phyloP scores from a whole-genome alignment of 1,284 basidiomycete genomes.

The Rhodofomes roseus region DNA sequence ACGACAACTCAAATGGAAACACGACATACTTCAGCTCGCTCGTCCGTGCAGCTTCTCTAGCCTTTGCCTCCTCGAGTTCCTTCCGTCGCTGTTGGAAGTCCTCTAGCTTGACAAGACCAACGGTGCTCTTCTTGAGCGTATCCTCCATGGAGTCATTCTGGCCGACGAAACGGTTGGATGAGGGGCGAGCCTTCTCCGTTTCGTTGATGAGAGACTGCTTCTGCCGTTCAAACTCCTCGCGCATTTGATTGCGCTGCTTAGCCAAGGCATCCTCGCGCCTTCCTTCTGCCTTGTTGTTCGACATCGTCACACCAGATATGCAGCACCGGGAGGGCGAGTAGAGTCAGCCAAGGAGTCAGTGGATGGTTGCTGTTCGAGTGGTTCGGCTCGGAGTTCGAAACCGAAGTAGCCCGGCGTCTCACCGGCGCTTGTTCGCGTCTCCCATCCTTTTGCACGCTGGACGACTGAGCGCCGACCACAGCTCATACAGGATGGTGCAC shows the following conservation, averaged over 20 bases:
- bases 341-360: not conserved
- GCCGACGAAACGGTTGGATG: constrained; percentile 85
- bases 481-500: constrained; percentile 54
- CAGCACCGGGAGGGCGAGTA: not conserved
- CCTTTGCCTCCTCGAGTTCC: constrained; percentile 90
- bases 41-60: constrained; percentile 81
- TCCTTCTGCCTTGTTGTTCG: constrained; percentile 67
- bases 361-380: not conserved
- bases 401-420: not conserved
- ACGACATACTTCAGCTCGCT: constrained; percentile 80
- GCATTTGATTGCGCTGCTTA: constrained; percentile 78
- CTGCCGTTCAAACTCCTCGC: constrained; percentile 87
- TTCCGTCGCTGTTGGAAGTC: constrained; percentile 90
- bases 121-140: constrained; percentile 86
- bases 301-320: constrained; percentile 39
- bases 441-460: not conserved
- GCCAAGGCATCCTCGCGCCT: constrained; percentile 75
- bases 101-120: constrained; percentile 90
- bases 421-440: not conserved
- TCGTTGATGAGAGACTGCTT: constrained; percentile 80
- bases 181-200: constrained; percentile 81
- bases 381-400: not conserved
- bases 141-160: constrained; percentile 97
- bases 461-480: not conserved
- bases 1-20: constrained; percentile 15